A percentile compares a stretch with the other conserved stretches of the same genome.
Conservation (phyloP, 2,329 filamentous ascomycete genomes). For the Byssochlamys sp. region DNA sequence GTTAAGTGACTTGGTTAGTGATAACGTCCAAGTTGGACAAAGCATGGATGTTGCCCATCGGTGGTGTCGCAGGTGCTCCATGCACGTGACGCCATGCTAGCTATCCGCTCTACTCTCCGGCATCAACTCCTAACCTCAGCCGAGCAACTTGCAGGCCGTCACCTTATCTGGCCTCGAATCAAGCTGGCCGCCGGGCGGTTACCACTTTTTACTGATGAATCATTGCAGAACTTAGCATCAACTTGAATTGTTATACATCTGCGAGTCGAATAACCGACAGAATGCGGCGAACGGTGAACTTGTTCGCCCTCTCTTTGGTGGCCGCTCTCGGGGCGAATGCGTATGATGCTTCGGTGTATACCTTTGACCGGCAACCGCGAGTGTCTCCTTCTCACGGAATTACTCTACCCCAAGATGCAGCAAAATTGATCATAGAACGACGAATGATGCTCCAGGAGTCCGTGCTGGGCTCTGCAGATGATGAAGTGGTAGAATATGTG, state of each 20-base stretch:
- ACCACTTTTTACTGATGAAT: neutral
- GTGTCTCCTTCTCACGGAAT: conserved; percentile 1
- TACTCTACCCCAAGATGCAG: conserved; percentile 20
- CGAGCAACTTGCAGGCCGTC: neutral
- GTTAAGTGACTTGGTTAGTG: neutral
- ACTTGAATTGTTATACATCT: neutral
- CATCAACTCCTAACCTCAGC: neutral
- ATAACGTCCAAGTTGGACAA: neutral
- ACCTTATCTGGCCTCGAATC: neutral
- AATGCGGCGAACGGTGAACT: conserved; percentile 19
- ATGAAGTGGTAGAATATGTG: conserved; percentile 47
- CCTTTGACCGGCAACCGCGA: conserved; percentile 14
- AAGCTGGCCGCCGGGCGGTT: neutral
- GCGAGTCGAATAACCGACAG: conserved; percentile 1
- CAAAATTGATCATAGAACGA: conserved; percentile 34
- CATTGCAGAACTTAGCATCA: neutral
- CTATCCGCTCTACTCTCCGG: neutral
- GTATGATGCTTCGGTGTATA: conserved; percentile 25
- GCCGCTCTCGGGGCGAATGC: conserved; percentile 18
- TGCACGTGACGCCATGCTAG: neutral
- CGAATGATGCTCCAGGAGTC: conserved; percentile 42
- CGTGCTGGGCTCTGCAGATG: conserved; percentile 30
- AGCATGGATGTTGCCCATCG: neutral
- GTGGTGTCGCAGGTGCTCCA: neutral
- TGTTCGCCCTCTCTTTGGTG: conserved; percentile 18